Evolutionary conservation across 768 basidiomycete species (phyloP).

Genomic region (Inosperma sp.): DNA sequence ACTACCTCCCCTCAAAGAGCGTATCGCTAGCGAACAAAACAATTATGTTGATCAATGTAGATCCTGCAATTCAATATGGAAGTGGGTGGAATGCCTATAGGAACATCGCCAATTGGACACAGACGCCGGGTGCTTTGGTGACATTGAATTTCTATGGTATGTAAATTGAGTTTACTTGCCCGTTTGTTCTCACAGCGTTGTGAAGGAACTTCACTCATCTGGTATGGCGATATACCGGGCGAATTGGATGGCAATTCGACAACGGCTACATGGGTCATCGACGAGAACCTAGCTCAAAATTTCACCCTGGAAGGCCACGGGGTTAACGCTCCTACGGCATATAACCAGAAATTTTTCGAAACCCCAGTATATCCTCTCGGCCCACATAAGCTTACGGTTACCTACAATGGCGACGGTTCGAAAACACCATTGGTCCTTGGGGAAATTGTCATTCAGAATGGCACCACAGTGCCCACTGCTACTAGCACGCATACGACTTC

Average conservation of each 20-base stretch:
- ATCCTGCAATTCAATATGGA: slow-evolving; percentile 20
- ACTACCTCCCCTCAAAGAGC: neutral
- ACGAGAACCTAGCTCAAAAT: slow-evolving; percentile 15
- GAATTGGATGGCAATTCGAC: slow-evolving; percentile 19
- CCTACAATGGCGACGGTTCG: slow-evolving; percentile 17
- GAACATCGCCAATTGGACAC: slow-evolving; percentile 17
- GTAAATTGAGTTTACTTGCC: neutral
- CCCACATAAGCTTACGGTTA: slow-evolving; percentile 22
- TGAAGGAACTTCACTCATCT: slow-evolving; percentile 25
- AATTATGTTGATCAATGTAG: slow-evolving; percentile 12
- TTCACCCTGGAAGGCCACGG: slow-evolving; percentile 19
- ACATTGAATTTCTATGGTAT: slow-evolving; percentile 25
- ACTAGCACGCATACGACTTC: slow-evolving; percentile 11
- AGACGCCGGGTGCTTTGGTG: slow-evolving; percentile 18
- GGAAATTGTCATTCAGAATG: slow-evolving; percentile 11
- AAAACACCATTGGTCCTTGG: slow-evolving; percentile 23
- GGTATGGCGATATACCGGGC: slow-evolving; percentile 15
- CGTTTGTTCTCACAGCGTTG: neutral
- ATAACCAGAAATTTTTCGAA: slow-evolving; percentile 22
- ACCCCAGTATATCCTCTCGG: slow-evolving; percentile 15
- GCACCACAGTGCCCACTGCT: slow-evolving; percentile 46
- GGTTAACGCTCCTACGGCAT: slow-evolving; percentile 9
- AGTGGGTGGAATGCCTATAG: slow-evolving; percentile 18
- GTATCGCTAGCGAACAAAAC: slow-evolving; percentile 10
- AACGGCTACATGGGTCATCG: slow-evolving; percentile 26